phyloP scores from a whole-genome alignment of 768 basidiomycete genomes.

The Russula vinacea region DNA sequence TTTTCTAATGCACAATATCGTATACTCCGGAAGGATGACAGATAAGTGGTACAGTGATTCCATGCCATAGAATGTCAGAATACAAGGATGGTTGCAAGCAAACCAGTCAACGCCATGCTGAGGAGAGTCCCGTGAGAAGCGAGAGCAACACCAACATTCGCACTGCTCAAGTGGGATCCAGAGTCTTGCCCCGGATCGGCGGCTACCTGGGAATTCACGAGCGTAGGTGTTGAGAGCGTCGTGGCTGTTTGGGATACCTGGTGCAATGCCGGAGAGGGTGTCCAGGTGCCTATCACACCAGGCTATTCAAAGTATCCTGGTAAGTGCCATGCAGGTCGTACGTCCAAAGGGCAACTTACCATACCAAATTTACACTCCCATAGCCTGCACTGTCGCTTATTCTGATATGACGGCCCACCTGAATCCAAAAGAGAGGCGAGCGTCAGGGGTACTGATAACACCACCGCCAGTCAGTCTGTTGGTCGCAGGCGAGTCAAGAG shows the following conservation, averaged over 20 bases:
- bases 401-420: background rate
- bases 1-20: too few species aligned
- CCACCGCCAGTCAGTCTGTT: background rate
- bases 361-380: too few species aligned
- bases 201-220: too few species aligned
- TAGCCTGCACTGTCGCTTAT: background rate
- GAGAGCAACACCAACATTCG: slow-evolving; percentile 19
- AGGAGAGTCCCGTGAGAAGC: background rate
- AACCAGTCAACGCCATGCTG: background rate
- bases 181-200: background rate
- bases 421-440: background rate
- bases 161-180: background rate
- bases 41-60: too few species aligned
- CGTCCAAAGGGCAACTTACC: background rate
- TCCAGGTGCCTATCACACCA: background rate
- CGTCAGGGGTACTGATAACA: background rate
- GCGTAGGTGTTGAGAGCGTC: background rate
- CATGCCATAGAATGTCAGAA: too few species aligned
- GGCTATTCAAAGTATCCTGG: background rate
- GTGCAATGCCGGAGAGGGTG: background rate
- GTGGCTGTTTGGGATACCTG: background rate
- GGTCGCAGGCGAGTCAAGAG: background rate
- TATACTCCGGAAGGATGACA: too few species aligned
- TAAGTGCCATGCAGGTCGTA: background rate
- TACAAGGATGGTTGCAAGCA: background rate